Base-by-base conservation (phyloP, 1,284 basidiomycete species). In the Trichosporon inkin region DNA sequence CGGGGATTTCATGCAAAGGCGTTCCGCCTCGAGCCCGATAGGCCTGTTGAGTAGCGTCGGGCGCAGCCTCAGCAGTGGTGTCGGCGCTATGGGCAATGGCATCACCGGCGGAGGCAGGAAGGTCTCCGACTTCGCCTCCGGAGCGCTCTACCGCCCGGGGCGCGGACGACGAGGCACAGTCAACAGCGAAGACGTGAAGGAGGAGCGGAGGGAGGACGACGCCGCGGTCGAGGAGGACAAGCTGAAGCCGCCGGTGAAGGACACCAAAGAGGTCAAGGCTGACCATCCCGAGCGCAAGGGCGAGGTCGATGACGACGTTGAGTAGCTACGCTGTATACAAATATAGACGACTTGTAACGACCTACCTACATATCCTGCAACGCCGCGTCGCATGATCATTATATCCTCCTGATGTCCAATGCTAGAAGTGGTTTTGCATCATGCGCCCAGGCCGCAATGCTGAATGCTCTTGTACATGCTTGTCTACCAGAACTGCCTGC, bases 401-500 rank as follows among this genome's bases (percentile, higher is more conserved):
- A n/a, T n/a, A n/a, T 36, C 13, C 35, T 36, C 35, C 35, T 10
- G 36, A 6, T n/a, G 41, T 47, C 41, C 41, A 20, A 41, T 41
- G 40, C 40, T 41, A 41, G 28, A 41, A 41, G 40, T 20, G 40
- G 40, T 41, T 41, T 32, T 32, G 28, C 28, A 38, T 17, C 24
- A 41, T 57, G 56, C 28, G 49, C 35, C 28, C 47, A 32, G 39
- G 55, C 44, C 41, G 38, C 20, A 36, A 56, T 55, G 41, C 22
- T 32, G 36, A 47, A 57, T 56, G 39, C 20, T 36, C 39, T 19
- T 36, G 16, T 19, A 34, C 20, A 19, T 13, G 14, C 14, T 40
- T 6, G 53, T 40, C 66, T 74, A 78, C 76, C 76, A 78, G 59
- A 71, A 72, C 40, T 63, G 65, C 67, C 69, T 76, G 62, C 75